Evolutionary conservation across 1,139 yeast species (phyloP).

Genomic region (Pneumocystis sp.): DNA sequence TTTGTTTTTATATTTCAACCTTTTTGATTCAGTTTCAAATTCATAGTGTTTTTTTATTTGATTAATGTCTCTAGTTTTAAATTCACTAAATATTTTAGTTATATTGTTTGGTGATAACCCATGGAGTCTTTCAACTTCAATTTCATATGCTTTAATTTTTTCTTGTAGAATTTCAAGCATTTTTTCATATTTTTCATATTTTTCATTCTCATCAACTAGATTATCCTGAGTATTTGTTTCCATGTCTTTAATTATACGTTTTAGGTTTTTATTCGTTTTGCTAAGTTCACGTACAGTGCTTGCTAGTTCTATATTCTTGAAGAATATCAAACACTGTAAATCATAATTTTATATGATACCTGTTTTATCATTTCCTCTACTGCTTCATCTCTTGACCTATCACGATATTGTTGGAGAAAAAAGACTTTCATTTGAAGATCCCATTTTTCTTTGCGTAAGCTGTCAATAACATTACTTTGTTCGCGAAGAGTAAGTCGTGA

Average conservation of each 20-base stretch:
- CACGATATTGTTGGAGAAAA: conserved; percentile 6
- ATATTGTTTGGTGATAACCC: not conserved
- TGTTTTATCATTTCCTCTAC: not conserved
- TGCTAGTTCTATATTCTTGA: not conserved
- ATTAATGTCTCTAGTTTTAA: not conserved
- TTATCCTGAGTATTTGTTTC: not conserved
- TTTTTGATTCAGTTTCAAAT: not conserved
- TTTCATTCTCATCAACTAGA: not conserved
- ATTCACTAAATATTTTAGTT: not conserved
- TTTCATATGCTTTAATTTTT: not conserved
- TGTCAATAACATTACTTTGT: conserved; percentile 15
- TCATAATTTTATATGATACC: not conserved
- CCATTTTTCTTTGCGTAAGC: conserved; percentile 17
- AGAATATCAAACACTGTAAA: not conserved
- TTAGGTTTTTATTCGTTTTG: not conserved
- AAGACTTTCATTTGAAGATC: conserved; percentile 16
- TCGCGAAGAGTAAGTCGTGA: conserved; percentile 14
- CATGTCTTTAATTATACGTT: not conserved
- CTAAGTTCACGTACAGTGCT: not conserved
- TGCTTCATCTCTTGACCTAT: not conserved
- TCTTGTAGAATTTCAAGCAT: not conserved
- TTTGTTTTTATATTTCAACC: not conserved
- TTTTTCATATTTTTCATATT: not conserved
- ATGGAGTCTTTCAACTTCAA: not conserved
- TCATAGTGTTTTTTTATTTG: not conserved